These are phyloP conservation scores for Ascochyta fabae DNA, from an alignment of 2,329 filamentous ascomycete species.

Conservation along the genomic window DNA sequence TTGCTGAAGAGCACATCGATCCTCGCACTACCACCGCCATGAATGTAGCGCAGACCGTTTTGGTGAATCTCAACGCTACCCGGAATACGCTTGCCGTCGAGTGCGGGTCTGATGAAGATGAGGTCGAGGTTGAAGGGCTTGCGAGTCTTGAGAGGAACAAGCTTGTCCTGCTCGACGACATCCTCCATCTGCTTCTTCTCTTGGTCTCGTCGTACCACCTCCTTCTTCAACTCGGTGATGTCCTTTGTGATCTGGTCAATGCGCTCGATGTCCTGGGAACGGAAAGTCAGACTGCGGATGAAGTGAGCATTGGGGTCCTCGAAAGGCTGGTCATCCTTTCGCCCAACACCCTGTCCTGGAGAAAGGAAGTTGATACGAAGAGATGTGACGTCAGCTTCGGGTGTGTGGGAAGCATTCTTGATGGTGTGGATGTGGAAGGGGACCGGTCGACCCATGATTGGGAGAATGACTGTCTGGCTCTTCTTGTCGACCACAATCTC, in stretches of 20 bases:
- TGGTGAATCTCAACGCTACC: constrained; percentile 98
- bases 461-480: constrained; percentile 87
- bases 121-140: constrained; percentile 90
- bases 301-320: constrained; percentile 97
- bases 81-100: constrained; percentile 96
- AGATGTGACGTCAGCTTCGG: constrained; percentile 92
- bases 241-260: constrained; percentile 91
- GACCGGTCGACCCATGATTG: constrained; percentile 96
- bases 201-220: constrained; percentile 88
- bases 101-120: constrained; percentile 91
- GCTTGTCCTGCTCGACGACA: constrained; percentile 97
- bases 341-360: constrained; percentile 93
- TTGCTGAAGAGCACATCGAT: constrained; percentile 98
- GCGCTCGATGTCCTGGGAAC: constrained; percentile 85
- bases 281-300: constrained; percentile 91
- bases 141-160: constrained; percentile 91
- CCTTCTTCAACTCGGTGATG: constrained; percentile 96
- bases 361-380: constrained; percentile 97
- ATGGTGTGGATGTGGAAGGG: constrained; percentile 98
- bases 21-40: constrained; percentile 76
- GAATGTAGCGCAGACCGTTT: constrained; percentile 94
- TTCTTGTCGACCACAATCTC: constrained; percentile 91
- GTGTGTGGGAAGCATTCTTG: constrained; percentile 98
- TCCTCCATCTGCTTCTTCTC: constrained; percentile 99
- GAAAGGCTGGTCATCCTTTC: constrained; percentile 97